Evolutionary conservation across 2,329 filamentous ascomycete species (phyloP).

Genomic region (Xylaria sp.): DNA sequence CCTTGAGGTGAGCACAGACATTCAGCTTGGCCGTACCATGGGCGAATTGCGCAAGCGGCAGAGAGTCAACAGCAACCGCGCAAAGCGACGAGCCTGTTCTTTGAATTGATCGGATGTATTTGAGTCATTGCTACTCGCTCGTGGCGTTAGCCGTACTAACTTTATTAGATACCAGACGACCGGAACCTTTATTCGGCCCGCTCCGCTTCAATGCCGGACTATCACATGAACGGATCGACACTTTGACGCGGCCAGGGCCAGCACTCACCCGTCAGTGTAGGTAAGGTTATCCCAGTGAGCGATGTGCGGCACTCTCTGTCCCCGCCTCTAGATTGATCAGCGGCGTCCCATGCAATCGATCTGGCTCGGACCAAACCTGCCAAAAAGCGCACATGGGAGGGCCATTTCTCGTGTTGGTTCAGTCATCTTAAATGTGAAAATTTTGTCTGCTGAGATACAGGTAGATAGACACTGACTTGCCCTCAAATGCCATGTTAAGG

Average conservation of each 20-base stretch:
- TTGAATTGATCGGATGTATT: background rate
- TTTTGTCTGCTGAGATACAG: background rate
- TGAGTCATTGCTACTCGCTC: background rate
- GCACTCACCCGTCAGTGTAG: background rate
- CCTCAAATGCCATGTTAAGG: background rate
- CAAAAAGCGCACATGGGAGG: background rate
- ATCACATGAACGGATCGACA: background rate
- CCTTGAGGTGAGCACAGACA: background rate
- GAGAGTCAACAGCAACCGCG: background rate
- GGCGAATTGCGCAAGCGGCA: background rate
- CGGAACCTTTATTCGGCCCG: constrained; percentile 24
- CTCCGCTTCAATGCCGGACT: constrained; percentile 7
- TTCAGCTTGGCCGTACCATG: background rate
- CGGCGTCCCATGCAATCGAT: constrained; percentile 5
- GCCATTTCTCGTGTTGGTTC: background rate
- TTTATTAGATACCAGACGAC: background rate
- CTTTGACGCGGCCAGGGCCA: background rate
- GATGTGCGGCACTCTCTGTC: too few species aligned
- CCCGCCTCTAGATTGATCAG: too few species aligned
- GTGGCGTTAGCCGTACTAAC: background rate
- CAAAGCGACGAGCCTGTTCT: background rate
- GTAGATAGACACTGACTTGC: background rate
- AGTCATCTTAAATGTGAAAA: background rate
- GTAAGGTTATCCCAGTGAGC: too few species aligned
- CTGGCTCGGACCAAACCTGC: background rate